Percentiles rank a stretch among this genome's conserved stretches.
phyloP scores from a whole-genome alignment of 2,329 filamentous ascomycete species.

The Paraphoma chrysanthemicola region DNA sequence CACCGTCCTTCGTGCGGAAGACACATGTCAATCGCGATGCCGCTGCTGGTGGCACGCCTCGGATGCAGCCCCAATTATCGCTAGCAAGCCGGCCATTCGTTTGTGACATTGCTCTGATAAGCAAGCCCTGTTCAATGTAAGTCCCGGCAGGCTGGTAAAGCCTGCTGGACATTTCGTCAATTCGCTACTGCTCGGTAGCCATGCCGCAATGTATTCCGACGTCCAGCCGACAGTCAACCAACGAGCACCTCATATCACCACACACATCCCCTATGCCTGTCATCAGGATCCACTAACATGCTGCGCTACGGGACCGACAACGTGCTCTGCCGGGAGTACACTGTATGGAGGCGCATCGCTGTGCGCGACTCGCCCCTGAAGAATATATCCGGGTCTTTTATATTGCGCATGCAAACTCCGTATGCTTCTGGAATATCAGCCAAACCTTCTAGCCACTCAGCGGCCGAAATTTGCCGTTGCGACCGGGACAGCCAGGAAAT shows the following conservation, averaged over 20 bases:
- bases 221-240: constrained; percentile 24
- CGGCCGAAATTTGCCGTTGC: constrained; percentile 12
- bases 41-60: constrained; percentile 13
- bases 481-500: constrained; percentile 10
- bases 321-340: constrained; percentile 26
- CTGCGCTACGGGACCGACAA: constrained; percentile 33
- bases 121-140: constrained; percentile 28
- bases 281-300: constrained; percentile 23
- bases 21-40: constrained; percentile 20
- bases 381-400: constrained; percentile 26
- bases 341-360: constrained; percentile 23
- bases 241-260: constrained; percentile 12
- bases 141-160: constrained; percentile 36
- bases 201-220: constrained; percentile 31
- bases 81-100: constrained; percentile 14
- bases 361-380: constrained; percentile 20
- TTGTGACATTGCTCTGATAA: constrained; percentile 41
- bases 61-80: constrained; percentile 15
- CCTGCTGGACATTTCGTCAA: constrained; percentile 34
- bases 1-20: constrained; percentile 17
- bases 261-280: constrained; percentile 7
- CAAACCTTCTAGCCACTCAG: constrained; percentile 28
- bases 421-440: constrained; percentile 23
- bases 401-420: constrained; percentile 23
- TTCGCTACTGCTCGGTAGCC: constrained; percentile 34